Evolutionary conservation across 1,284 basidiomycete species (phyloP).

Genomic region (Melampsora americana): DNA sequence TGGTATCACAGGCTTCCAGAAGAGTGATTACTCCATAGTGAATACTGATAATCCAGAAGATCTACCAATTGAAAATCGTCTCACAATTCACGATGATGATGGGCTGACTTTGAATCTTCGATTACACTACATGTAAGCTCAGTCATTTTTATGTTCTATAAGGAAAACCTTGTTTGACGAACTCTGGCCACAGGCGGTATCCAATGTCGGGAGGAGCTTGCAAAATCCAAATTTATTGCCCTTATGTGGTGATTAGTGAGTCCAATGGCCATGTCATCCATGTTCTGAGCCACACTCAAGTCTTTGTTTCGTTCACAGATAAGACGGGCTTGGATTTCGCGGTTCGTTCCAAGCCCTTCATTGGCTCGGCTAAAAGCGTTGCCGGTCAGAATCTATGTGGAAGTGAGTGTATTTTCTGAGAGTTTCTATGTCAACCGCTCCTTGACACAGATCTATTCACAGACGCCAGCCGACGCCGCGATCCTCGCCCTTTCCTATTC

Average conservation of each 20-base stretch:
- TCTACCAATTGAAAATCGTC: conserved; percentile 38
- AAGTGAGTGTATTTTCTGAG: conserved; percentile 49
- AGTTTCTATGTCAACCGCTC: conserved; percentile 14
- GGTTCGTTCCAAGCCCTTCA: conserved; percentile 70
- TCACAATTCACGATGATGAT: conserved; percentile 36
- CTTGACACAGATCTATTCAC: conserved; percentile 8
- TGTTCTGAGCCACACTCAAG: background rate
- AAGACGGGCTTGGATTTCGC: conserved; percentile 85
- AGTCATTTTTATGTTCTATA: conserved; percentile 55
- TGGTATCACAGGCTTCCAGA: conserved; percentile 62
- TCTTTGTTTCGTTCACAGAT: conserved; percentile 55
- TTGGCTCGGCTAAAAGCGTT: conserved; percentile 72
- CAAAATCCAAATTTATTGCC: conserved; percentile 92
- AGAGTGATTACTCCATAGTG: conserved; percentile 39
- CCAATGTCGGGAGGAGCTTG: conserved; percentile 94
- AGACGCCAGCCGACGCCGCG: conserved; percentile 57
- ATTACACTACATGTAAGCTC: conserved; percentile 31
- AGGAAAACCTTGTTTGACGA: conserved; percentile 54
- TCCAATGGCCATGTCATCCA: background rate
- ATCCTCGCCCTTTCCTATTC: conserved; percentile 62
- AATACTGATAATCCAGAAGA: conserved; percentile 45
- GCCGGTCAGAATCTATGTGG: conserved; percentile 67
- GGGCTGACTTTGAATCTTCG: conserved; percentile 31
- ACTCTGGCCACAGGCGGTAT: conserved; percentile 56
- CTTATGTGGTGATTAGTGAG: conserved; percentile 75